Percentiles rank a stretch among this genome's conserved stretches.
Conservation (phyloP, 2,329 filamentous ascomycete species). For the Xylariaceae sp. region DNA sequence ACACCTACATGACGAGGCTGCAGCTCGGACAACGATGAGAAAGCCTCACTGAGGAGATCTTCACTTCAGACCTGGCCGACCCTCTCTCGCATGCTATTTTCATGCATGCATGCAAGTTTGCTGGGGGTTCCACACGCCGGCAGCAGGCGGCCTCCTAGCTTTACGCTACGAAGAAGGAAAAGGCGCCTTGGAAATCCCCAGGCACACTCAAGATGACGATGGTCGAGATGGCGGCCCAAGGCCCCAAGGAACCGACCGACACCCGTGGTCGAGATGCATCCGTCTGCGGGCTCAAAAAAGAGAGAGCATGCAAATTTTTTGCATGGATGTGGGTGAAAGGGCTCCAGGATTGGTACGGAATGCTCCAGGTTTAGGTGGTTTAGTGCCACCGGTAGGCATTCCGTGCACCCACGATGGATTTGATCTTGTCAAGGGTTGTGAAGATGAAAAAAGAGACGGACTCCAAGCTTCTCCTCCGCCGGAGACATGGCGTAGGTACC, state of each 20-base stretch:
- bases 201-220: neutral
- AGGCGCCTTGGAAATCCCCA: neutral
- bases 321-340: neutral
- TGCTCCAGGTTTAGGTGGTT: neutral
- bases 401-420: neutral
- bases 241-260: too few species aligned
- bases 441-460: neutral
- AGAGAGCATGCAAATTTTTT: neutral
- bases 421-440: neutral
- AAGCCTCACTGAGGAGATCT: too few species aligned
- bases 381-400: neutral
- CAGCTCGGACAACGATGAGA: slow-evolving; percentile 44
- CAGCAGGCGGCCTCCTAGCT: slow-evolving; percentile 38
- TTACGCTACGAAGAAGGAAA: slow-evolving; percentile 29
- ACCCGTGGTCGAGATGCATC: neutral
- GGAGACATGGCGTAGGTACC: neutral
- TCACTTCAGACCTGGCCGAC: slow-evolving; percentile 38
- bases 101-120: slow-evolving; percentile 37
- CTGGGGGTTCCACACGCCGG: slow-evolving; percentile 45
- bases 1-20: slow-evolving; percentile 37
- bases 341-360: too few species aligned
- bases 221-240: neutral
- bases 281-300: neutral
- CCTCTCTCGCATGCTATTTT: slow-evolving; percentile 48
- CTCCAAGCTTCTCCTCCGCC: too few species aligned